These are phyloP conservation scores for Fusarium zealandicum DNA, from an alignment of 2,329 filamentous ascomycete species.

Conservation along the genomic window DNA sequence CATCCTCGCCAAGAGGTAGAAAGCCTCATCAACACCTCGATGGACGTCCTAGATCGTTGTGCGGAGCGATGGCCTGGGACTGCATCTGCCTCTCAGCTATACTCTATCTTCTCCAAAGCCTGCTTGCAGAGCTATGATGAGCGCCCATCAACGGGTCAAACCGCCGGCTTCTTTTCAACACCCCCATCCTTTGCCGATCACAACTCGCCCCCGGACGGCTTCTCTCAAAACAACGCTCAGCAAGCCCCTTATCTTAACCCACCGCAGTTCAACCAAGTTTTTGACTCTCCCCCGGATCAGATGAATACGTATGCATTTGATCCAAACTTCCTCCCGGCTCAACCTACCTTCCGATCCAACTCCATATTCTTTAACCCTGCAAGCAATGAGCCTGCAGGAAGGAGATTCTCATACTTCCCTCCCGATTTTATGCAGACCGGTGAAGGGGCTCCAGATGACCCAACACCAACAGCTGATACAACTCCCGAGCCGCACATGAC, in stretches of 20 bases:
- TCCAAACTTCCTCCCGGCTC: conserved; percentile 52
- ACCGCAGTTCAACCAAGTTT: conserved; percentile 66
- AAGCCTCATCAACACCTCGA: conserved; percentile 73
- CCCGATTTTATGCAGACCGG: conserved; percentile 56
- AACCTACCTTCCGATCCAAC: conserved; percentile 68
- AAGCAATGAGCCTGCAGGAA: conserved; percentile 60
- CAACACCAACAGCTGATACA: conserved; percentile 44
- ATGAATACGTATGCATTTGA: conserved; percentile 57
- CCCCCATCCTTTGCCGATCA: conserved; percentile 44
- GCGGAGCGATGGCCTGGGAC: conserved; percentile 93
- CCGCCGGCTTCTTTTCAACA: conserved; percentile 45
- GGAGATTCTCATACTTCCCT: conserved; percentile 70
- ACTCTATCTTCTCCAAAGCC: conserved; percentile 82
- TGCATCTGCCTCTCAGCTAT: conserved; percentile 82
- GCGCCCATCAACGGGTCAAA: conserved; percentile 43
- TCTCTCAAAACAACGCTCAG: conserved; percentile 41
- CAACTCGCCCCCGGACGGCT: conserved; percentile 45
- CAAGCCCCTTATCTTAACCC: conserved; percentile 54
- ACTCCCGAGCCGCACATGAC: conserved; percentile 41
- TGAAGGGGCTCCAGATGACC: conserved; percentile 46
- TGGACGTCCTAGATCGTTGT: conserved; percentile 81
- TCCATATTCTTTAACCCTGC: conserved; percentile 70
- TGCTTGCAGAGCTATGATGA: conserved; percentile 88
- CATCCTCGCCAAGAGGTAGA: conserved; percentile 80
- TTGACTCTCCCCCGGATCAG: conserved; percentile 63